These are phyloP conservation scores for Eugenia klotzschiana DNA, from an alignment of 441 rosid genomes.

Conservation along the genomic window DNA sequence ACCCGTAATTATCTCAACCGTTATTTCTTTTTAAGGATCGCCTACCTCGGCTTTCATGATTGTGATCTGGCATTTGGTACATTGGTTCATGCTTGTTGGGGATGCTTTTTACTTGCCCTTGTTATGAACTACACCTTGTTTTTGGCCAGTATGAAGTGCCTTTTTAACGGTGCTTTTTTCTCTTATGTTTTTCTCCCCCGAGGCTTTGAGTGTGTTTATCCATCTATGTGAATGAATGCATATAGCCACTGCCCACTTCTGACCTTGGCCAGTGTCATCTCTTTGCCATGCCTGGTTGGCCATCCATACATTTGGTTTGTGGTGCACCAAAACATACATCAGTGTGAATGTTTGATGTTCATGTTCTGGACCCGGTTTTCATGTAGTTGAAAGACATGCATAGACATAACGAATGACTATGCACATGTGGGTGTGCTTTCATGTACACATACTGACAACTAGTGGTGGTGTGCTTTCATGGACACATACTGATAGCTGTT, in stretches of 20 bases:
- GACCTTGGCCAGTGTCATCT: not conserved
- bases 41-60: not conserved
- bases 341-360: not conserved
- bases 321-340: not conserved
- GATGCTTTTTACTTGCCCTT: not conserved
- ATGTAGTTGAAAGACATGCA: not conserved
- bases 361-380: not conserved
- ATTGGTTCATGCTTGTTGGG: not conserved
- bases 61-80: not conserved
- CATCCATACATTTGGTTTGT: not conserved
- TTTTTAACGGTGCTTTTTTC: not conserved
- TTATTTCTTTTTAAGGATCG: not conserved
- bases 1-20: not conserved
- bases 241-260: not conserved
- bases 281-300: not conserved
- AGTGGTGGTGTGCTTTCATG: too few relatives aligned
- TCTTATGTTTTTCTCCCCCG: not conserved
- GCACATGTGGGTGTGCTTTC: not conserved
- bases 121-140: not conserved
- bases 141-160: not conserved
- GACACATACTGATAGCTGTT: not conserved
- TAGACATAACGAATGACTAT: not conserved
- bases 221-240: not conserved
- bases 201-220: not conserved
- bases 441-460: not conserved